phyloP scores from a whole-genome alignment of 306 rosid genomes.

The Prunus mongolica region DNA sequence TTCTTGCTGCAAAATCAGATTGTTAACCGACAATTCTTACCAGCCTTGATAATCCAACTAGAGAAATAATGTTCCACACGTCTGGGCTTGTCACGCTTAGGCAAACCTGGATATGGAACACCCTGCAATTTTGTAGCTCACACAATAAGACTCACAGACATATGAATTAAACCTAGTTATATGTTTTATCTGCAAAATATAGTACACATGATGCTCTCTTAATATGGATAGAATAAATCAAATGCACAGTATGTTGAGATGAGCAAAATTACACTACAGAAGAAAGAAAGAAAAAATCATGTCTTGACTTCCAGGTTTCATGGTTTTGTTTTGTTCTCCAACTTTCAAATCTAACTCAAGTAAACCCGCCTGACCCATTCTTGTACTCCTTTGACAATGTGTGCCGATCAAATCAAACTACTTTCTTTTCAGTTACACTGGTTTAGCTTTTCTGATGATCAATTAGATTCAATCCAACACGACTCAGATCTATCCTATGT shows the following conservation, averaged over 20 bases:
- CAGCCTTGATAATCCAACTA: constrained; percentile 89
- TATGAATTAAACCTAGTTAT: neutral
- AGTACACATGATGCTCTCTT: neutral
- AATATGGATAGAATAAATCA: neutral
- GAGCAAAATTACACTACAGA: neutral
- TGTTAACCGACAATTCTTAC: constrained; percentile 36
- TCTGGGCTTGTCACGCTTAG: constrained; percentile 92
- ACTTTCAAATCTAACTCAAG: neutral
- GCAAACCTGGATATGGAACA: constrained; percentile 75
- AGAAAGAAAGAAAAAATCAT: neutral
- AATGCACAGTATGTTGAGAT: neutral
- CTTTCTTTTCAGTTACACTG: neutral
- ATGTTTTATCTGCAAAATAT: neutral
- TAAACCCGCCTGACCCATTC: neutral
- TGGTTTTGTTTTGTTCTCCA: neutral
- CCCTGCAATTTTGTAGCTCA: constrained; percentile 54
- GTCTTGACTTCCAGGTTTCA: neutral
- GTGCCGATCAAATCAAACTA: neutral
- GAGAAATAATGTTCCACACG: constrained; percentile 88
- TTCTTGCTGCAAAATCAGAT: neutral
- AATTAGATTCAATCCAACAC: neutral
- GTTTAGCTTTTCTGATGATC: neutral
- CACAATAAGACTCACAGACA: constrained; percentile 6
- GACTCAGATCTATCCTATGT: neutral
- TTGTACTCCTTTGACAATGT: neutral